phyloP scores from a whole-genome alignment of 345 rosid genomes.

The Punica granatum region DNA sequence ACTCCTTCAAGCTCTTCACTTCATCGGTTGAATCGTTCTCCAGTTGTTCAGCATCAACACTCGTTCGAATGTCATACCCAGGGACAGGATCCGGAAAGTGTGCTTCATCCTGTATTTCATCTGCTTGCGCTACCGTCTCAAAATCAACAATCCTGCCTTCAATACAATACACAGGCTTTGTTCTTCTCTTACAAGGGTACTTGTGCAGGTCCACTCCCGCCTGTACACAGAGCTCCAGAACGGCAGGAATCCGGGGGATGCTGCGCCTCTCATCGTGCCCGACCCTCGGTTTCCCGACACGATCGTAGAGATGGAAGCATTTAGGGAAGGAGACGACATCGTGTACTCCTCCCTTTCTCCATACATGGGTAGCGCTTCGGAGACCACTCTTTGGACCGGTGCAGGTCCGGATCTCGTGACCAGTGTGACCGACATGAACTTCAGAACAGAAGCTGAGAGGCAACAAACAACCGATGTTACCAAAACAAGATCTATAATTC shows the following conservation, averaged over 20 bases:
- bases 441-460: slow-evolving; percentile 54
- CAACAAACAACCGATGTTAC: not conserved
- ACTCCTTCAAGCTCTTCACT: slow-evolving; percentile 23
- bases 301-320: slow-evolving; percentile 75
- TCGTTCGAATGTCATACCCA: slow-evolving; percentile 6
- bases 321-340: slow-evolving; percentile 61
- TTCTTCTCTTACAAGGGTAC: slow-evolving; percentile 60
- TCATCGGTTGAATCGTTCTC: slow-evolving; percentile 10
- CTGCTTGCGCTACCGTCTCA: slow-evolving; percentile 27
- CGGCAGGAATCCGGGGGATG: slow-evolving; percentile 52
- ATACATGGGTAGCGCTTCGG: slow-evolving; percentile 62
- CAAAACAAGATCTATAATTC: too few species aligned
- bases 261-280: slow-evolving; percentile 48
- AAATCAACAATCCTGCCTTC: slow-evolving; percentile 91
- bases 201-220: slow-evolving; percentile 68
- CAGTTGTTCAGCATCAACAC: slow-evolving; percentile 8
- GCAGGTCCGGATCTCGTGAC: slow-evolving; percentile 78
- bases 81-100: not conserved
- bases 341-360: slow-evolving; percentile 57
- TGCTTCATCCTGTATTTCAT: slow-evolving; percentile 12
- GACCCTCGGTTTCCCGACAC: slow-evolving; percentile 77
- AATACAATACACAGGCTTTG: slow-evolving; percentile 68
- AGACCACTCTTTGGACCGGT: slow-evolving; percentile 59
- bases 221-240: slow-evolving; percentile 78
- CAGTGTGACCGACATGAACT: slow-evolving; percentile 58